Conservation (phyloP, 2,329 filamentous ascomycete species). For the Fusarium sp. region DNA sequence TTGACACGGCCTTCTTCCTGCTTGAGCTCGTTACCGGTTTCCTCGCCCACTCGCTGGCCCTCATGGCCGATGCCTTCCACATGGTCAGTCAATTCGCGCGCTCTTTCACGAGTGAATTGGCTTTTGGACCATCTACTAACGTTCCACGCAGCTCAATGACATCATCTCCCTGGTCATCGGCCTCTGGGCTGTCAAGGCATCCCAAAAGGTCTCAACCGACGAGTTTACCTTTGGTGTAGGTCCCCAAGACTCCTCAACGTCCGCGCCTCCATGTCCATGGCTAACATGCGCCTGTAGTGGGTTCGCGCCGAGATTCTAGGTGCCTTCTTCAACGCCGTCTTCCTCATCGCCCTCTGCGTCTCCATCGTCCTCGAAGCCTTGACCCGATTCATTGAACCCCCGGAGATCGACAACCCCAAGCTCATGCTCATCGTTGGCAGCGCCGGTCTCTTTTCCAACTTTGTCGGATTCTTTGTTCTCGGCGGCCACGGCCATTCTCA, state of each 20-base stretch:
- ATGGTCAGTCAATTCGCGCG: constrained; percentile 73
- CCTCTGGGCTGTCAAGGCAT: constrained; percentile 93
- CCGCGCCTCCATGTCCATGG: not conserved
- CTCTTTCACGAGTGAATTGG: not conserved
- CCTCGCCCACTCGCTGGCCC: constrained; percentile 87
- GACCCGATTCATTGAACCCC: constrained; percentile 90
- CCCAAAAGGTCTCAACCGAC: constrained; percentile 85
- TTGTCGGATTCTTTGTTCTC: constrained; percentile 89
- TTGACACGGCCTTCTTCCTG: constrained; percentile 91
- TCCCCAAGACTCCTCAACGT: constrained; percentile 29
- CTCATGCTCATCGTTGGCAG: constrained; percentile 92
- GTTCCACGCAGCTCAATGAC: constrained; percentile 81
- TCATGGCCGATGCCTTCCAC: constrained; percentile 97
- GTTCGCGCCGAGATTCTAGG: constrained; percentile 97
- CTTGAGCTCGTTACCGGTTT: constrained; percentile 89
- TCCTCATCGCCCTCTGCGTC: constrained; percentile 94
- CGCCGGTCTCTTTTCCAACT: constrained; percentile 86
- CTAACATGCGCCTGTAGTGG: constrained; percentile 71
- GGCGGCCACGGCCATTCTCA: constrained; percentile 93
- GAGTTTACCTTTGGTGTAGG: constrained; percentile 94
- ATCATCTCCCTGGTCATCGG: constrained; percentile 94
- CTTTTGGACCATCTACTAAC: constrained; percentile 24
- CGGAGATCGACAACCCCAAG: constrained; percentile 85
- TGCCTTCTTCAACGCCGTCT: constrained; percentile 96
- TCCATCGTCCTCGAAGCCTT: constrained; percentile 97